A percentile compares a stretch with the other conserved stretches of the same genome.
Conservation (phyloP, 2,329 filamentous ascomycete species). For the Stagonosporopsis cucurbitacearum region DNA sequence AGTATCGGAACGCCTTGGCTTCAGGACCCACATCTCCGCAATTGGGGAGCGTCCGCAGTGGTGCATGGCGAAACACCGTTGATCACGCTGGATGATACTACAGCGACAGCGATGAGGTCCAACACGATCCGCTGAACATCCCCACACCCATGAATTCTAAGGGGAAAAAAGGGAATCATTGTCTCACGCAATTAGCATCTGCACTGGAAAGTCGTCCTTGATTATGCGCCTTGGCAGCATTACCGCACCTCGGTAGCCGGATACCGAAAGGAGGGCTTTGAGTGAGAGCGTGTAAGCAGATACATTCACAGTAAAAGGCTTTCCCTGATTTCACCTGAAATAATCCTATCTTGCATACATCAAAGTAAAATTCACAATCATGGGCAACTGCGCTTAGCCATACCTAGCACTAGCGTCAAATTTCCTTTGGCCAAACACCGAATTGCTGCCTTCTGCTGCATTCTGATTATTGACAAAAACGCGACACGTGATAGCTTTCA, state of each 20-base stretch:
- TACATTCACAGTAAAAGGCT: neutral
- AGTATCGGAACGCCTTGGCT: conserved; percentile 11
- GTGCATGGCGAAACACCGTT: neutral
- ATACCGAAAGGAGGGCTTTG: neutral
- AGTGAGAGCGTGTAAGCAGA: neutral
- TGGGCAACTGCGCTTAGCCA: neutral
- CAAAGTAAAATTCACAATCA: too few species aligned
- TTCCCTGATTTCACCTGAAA: neutral
- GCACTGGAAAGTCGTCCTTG: neutral
- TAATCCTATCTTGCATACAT: neutral
- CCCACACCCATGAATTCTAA: neutral
- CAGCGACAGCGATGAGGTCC: neutral
- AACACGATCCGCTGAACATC: neutral
- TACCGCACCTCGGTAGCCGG: neutral
- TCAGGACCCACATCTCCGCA: conserved; percentile 8
- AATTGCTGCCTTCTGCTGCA: conserved; percentile 14
- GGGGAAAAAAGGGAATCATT: too few species aligned
- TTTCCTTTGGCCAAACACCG: conserved; percentile 6
- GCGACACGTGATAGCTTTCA: neutral
- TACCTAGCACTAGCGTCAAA: conserved; percentile 6
- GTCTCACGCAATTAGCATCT: neutral
- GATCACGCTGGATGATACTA: neutral
- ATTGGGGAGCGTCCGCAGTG: conserved; percentile 7
- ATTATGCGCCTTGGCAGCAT: neutral
- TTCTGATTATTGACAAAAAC: neutral